Base-by-base conservation (phyloP, 192 early-diverging fungal species). In the Podila horticola region DNA sequence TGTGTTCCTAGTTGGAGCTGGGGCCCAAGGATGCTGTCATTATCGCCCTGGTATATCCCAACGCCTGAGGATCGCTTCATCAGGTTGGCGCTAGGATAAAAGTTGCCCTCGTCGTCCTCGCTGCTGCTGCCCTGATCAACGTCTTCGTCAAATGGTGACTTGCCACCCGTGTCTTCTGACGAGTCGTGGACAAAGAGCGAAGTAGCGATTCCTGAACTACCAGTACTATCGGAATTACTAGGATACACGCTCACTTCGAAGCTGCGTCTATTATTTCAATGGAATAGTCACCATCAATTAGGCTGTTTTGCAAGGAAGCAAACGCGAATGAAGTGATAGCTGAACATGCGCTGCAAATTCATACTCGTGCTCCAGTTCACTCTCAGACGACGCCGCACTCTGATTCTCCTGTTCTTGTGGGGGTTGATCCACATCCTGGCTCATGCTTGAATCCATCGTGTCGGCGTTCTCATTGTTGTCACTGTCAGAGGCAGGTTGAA, bases 21-120 rank as follows among this genome's bases (percentile, higher is more conserved):
- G 0, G 77, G 70, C 3, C 77, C 77, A 28, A 81, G 64, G 10
- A 57, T 58, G 9, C 17, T n/a, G 31, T 69, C 67, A 13, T 57
- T 58, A 9, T 73, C 45, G 7, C 29, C 24, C 4, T 69, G 30
- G 31, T 58, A 69, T 5, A 73, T 57, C 1, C 77, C 66, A 1
- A 79, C 45, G 12, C 76, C 70, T 13, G 76, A 79, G 5, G 76
- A 72, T 1, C 70, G 65, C 17, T 79, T 79, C 71, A 69, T 73
- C 17, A 69, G 55, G 6, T 45, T 72, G 11, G 15, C 51, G 20
- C 62, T 60, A 12, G 71, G 71, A 34, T 69, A 73, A 41, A 59
- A 68, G 6, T 50, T 24, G 38, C 65, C 71, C n/a, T 31, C 55
- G 22, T 73, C 70, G 12, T 81, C 76, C 7, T 81, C 77, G 28